Evolutionary conservation across 2,329 filamentous ascomycete species (phyloP).

Genomic region (Alternaria sp.): DNA sequence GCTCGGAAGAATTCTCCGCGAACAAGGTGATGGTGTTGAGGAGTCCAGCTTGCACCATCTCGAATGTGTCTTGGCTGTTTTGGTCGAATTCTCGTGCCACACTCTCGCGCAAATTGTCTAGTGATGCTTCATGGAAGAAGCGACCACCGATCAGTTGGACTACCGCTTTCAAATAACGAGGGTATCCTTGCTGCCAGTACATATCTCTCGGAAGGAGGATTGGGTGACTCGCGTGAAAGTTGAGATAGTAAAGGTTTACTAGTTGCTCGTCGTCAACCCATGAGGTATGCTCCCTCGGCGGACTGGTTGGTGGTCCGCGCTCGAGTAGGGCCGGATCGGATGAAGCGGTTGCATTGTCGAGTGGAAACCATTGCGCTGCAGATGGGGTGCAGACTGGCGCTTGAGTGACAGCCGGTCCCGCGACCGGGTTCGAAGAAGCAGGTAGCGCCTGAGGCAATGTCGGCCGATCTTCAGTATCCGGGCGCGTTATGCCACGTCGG

Average conservation of each 20-base stretch:
- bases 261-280: slow-evolving; percentile 40
- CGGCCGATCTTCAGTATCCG: not conserved
- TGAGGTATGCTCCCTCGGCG: not conserved
- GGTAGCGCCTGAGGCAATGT: not conserved
- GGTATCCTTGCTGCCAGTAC: slow-evolving; percentile 48
- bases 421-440: not conserved
- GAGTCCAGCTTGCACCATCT: slow-evolving; percentile 76
- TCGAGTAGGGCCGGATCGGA: slow-evolving; percentile 1
- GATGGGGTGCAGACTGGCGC: slow-evolving; percentile 19
- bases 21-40: slow-evolving; percentile 78
- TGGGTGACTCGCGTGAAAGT: slow-evolving; percentile 62
- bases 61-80: slow-evolving; percentile 44
- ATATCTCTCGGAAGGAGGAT: slow-evolving; percentile 58
- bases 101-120: slow-evolving; percentile 48
- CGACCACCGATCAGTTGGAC: slow-evolving; percentile 63
- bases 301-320: not conserved
- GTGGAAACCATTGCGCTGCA: slow-evolving; percentile 34
- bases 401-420: slow-evolving; percentile 22
- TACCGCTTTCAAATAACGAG: slow-evolving; percentile 57
- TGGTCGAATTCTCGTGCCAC: slow-evolving; percentile 21
- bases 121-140: slow-evolving; percentile 55
- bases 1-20: slow-evolving; percentile 71
- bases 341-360: slow-evolving; percentile 2
- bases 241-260: slow-evolving; percentile 60
- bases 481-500: slow-evolving; percentile 40